These are phyloP conservation scores for Trematosphaeria pertusa DNA, from an alignment of 2,329 filamentous ascomycete species.

Conservation along the genomic window DNA sequence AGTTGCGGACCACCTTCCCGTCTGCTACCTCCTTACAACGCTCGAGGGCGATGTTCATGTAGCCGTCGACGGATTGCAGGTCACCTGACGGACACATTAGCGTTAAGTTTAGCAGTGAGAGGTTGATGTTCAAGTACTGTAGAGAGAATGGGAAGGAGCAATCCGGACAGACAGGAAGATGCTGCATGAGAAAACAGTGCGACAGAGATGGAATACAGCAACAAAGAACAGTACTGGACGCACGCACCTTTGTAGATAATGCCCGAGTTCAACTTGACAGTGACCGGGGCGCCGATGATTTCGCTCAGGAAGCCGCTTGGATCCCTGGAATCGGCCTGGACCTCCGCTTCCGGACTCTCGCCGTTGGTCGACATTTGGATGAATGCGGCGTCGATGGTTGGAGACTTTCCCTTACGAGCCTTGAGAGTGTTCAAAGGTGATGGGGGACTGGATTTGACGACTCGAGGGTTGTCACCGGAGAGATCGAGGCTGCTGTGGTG, in stretches of 20 bases:
- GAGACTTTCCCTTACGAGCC: too few relatives aligned
- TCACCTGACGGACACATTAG: conserved; percentile 67
- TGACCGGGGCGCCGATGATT: conserved; percentile 92
- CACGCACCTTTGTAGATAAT: conserved; percentile 89
- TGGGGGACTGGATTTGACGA: too few relatives aligned
- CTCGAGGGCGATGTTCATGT: conserved; percentile 99
- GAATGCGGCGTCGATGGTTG: conserved; percentile 24
- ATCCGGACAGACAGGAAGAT: neutral
- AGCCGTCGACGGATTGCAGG: conserved; percentile 95
- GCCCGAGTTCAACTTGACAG: conserved; percentile 98
- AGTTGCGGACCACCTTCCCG: conserved; percentile 79
- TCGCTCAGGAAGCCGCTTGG: conserved; percentile 92
- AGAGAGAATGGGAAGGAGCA: too few relatives aligned
- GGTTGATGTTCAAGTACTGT: too few relatives aligned
- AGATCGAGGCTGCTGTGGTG: conserved; percentile 2
- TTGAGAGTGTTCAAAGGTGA: too few relatives aligned
- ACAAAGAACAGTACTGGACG: neutral
- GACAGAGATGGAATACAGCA: neutral
- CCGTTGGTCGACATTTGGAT: conserved; percentile 62
- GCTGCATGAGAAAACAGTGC: conserved; percentile 5
- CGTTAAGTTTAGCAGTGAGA: neutral
- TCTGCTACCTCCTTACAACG: conserved; percentile 93
- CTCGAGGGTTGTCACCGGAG: too few relatives aligned
- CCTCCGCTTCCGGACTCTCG: conserved; percentile 63
- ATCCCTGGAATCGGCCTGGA: conserved; percentile 79